Conservation (phyloP, 306 rosid species). For the Glycine latifolia region DNA sequence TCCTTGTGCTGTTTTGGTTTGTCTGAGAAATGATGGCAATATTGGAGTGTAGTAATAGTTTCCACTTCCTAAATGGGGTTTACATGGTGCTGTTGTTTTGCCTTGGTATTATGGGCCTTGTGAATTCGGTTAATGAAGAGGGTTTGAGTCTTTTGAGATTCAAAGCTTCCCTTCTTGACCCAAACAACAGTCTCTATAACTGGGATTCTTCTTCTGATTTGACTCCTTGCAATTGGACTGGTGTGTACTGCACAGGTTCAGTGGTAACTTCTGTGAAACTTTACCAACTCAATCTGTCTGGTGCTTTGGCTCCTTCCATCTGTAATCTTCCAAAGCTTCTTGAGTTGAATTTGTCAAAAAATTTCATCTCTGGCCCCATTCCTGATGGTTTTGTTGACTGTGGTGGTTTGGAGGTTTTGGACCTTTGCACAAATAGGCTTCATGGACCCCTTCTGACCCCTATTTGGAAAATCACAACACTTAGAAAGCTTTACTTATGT, state of each 20-base stretch:
- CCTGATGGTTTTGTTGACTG: slow-evolving; percentile 60
- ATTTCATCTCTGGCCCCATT: slow-evolving; percentile 69
- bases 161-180: slow-evolving; percentile 54
- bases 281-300: slow-evolving; percentile 61
- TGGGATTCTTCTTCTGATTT: slow-evolving; percentile 65
- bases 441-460: slow-evolving; percentile 61
- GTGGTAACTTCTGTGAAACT: slow-evolving; percentile 70
- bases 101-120: slow-evolving; percentile 39
- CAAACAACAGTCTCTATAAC: slow-evolving; percentile 57
- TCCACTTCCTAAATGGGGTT: slow-evolving; percentile 40
- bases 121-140: slow-evolving; percentile 61
- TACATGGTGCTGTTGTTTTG: slow-evolving; percentile 46
- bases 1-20: slow-evolving; percentile 32
- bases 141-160: slow-evolving; percentile 65
- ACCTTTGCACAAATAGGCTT: slow-evolving; percentile 82
- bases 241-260: slow-evolving; percentile 62
- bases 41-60: slow-evolving; percentile 25
- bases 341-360: slow-evolving; percentile 69
- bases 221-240: slow-evolving; percentile 81
- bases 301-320: slow-evolving; percentile 62
- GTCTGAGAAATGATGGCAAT: slow-evolving; percentile 55
- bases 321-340: slow-evolving; percentile 62
- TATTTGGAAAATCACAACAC: slow-evolving; percentile 56
- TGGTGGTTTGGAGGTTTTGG: slow-evolving; percentile 63
- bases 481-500: slow-evolving; percentile 71